A percentile compares a stretch with the other conserved stretches of the same genome.
Conservation (phyloP, 2,329 filamentous ascomycete species). For the Trichoderma lentiforme region DNA sequence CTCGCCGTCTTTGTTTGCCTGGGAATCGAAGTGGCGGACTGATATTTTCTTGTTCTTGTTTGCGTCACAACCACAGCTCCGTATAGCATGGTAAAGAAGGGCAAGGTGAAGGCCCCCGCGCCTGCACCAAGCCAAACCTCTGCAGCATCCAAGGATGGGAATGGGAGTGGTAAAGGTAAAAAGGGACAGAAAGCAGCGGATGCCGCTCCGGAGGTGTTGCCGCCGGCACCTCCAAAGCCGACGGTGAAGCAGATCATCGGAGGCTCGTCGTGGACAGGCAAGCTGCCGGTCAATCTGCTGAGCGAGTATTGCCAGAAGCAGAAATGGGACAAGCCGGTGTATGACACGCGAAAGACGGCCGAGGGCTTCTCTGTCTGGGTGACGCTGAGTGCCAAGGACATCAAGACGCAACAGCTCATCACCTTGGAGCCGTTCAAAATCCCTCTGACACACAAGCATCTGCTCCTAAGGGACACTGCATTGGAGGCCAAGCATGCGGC, state of each 20-base stretch:
- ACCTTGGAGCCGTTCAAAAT: constrained; percentile 79
- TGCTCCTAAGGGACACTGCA: constrained; percentile 72
- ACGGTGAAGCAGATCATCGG: constrained; percentile 81
- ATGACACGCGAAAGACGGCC: constrained; percentile 71
- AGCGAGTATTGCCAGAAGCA: constrained; percentile 95
- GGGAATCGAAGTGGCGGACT: neutral
- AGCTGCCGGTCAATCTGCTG: constrained; percentile 88
- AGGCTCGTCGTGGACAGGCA: constrained; percentile 94
- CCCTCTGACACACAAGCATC: constrained; percentile 70
- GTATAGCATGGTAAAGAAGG: constrained; percentile 49
- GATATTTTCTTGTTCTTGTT: neutral
- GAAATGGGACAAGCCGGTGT: constrained; percentile 92
- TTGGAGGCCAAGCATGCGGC: constrained; percentile 92
- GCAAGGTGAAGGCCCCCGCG: constrained; percentile 47
- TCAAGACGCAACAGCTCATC: constrained; percentile 76
- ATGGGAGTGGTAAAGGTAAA: constrained; percentile 36
- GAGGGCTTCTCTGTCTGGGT: constrained; percentile 79
- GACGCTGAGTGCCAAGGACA: constrained; percentile 69
- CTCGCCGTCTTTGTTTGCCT: neutral
- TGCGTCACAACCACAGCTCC: constrained; percentile 1
- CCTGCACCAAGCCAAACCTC: constrained; percentile 29
- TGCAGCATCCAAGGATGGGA: constrained; percentile 44
- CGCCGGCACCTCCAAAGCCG: constrained; percentile 52
- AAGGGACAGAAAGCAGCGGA: constrained; percentile 35
- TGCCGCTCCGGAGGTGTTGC: constrained; percentile 32